Evolutionary conservation across 345 rosid genomes (phyloP).

Genomic region (Citropsis articulata): DNA sequence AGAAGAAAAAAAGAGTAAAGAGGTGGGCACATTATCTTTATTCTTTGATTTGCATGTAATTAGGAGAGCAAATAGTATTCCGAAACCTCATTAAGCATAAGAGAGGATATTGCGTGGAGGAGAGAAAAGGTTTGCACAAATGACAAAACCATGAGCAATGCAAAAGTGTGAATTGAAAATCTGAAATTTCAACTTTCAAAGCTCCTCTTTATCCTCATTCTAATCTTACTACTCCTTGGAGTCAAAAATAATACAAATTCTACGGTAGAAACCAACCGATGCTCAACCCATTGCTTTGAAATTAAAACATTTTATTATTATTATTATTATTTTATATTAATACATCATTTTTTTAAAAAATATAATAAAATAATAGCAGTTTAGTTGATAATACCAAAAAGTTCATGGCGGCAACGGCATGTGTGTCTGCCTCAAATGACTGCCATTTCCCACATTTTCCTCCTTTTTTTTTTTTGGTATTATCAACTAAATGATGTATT

Average conservation of each 20-base stretch:
- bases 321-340: not conserved
- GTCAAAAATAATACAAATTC: not conserved
- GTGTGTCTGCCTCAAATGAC: not conserved
- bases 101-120: not conserved
- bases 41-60: not conserved
- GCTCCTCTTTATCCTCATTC: not conserved
- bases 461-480: not conserved
- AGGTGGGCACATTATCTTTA: too few species aligned
- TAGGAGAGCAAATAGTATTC: not conserved
- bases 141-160: not conserved
- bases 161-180: not conserved
- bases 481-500: too few species aligned
- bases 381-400: not conserved
- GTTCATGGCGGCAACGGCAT: not conserved
- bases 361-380: not conserved
- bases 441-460: not conserved
- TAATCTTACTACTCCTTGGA: not conserved
- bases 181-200: not conserved
- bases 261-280: not conserved
- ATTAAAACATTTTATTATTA: not conserved
- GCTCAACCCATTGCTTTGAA: not conserved
- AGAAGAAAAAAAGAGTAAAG: too few species aligned
- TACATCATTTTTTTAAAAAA: not conserved
- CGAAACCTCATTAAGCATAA: not conserved
- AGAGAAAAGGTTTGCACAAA: not conserved